These are phyloP conservation scores for Phytophthora cactorum DNA, from an alignment of 352 stramenopile species.

Conservation along the genomic window DNA sequence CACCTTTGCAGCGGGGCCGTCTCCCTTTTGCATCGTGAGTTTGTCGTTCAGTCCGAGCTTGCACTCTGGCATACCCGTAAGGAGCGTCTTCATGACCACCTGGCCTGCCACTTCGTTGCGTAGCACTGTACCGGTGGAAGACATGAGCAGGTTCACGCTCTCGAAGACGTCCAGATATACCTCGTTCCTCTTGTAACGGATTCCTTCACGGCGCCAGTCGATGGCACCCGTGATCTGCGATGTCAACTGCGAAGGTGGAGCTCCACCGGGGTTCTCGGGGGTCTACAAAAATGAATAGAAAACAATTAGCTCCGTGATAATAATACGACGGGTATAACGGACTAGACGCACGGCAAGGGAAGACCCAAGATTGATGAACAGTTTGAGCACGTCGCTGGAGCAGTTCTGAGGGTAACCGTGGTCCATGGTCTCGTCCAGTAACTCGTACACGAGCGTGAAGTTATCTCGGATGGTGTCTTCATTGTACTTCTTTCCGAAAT, in stretches of 20 bases:
- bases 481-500: constrained; percentile 97
- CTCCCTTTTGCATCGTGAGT: constrained; percentile 97
- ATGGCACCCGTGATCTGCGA: constrained; percentile 91
- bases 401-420: constrained; percentile 99
- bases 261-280: constrained; percentile 91
- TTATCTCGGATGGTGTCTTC: constrained; percentile 98
- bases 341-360: constrained; percentile 49
- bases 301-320: neutral
- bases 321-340: neutral
- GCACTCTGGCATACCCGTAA: constrained; percentile 99
- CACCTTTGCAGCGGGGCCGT: constrained; percentile 53
- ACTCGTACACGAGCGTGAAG: constrained; percentile 99
- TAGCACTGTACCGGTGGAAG: constrained; percentile 92
- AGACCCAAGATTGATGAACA: constrained; percentile 98
- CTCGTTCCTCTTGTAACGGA: constrained; percentile 99
- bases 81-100: constrained; percentile 98
- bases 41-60: constrained; percentile 99
- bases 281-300: constrained; percentile 55
- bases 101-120: constrained; percentile 96
- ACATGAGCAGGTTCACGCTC: constrained; percentile 97
- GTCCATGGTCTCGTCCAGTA: constrained; percentile 99
- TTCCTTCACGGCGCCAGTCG: constrained; percentile 94
- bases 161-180: constrained; percentile 98
- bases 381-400: constrained; percentile 96
- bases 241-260: constrained; percentile 86